These are phyloP conservation scores for Rosa chinensis DNA, from an alignment of 306 rosid genomes.

Conservation along the genomic window DNA sequence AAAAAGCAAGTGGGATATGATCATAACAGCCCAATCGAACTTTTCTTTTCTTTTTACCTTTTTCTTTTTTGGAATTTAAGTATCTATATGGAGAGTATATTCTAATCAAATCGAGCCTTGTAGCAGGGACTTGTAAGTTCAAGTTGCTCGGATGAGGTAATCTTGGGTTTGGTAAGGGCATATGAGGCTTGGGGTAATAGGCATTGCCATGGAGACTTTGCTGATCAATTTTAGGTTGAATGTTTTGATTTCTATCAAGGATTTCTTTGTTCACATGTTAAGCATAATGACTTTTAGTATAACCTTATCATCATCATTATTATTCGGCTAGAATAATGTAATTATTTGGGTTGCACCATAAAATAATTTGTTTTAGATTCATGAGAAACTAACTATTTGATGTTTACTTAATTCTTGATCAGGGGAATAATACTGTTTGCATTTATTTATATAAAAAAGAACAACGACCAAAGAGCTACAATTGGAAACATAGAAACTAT, in stretches of 20 bases:
- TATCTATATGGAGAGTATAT: too few relatives aligned
- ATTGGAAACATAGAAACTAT: background rate
- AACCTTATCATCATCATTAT: background rate
- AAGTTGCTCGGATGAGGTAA: background rate
- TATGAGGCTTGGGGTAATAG: too few relatives aligned
- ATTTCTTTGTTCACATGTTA: too few relatives aligned
- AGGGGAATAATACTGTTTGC: background rate
- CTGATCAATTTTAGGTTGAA: too few relatives aligned
- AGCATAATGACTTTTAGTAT: too few relatives aligned
- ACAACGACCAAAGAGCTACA: background rate
- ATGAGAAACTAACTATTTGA: background rate
- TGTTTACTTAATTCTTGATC: background rate
- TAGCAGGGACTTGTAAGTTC: background rate
- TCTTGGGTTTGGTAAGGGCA: too few relatives aligned
- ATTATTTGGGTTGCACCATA: background rate
- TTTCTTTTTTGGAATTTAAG: background rate
- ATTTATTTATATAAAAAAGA: background rate
- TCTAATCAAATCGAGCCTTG: background rate
- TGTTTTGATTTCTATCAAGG: too few relatives aligned
- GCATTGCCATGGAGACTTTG: too few relatives aligned
- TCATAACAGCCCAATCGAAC: background rate
- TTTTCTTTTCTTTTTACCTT: background rate
- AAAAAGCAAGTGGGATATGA: constrained; percentile 8
- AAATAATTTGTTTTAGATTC: background rate
- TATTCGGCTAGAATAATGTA: too few relatives aligned